phyloP scores from a whole-genome alignment of 2,329 filamentous ascomycete genomes.

The Sarocladium kiliense region DNA sequence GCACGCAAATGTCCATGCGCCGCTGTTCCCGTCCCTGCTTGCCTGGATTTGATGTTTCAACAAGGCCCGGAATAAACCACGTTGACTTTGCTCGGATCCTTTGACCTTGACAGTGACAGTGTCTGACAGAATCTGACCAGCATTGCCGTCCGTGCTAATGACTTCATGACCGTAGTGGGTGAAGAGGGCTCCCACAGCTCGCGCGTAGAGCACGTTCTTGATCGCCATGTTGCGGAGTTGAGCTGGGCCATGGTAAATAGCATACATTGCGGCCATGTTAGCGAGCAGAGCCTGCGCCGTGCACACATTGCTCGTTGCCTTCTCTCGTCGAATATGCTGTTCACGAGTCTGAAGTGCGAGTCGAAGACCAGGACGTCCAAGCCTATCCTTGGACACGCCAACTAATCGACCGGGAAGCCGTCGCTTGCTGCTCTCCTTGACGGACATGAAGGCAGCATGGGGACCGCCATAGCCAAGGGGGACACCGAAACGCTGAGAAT shows the following conservation, averaged over 20 bases:
- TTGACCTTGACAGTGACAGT: slow-evolving; percentile 62
- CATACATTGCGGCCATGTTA: slow-evolving; percentile 95
- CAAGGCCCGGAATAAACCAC: not conserved
- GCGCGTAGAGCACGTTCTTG: slow-evolving; percentile 61
- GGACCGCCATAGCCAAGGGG: slow-evolving; percentile 89
- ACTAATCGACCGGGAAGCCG: slow-evolving; percentile 90
- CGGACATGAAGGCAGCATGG: slow-evolving; percentile 95
- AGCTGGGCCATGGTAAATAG: slow-evolving; percentile 84
- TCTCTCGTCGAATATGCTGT: slow-evolving; percentile 93
- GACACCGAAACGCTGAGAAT: slow-evolving; percentile 84
- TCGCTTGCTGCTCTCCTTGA: slow-evolving; percentile 84
- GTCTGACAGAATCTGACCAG: slow-evolving; percentile 65
- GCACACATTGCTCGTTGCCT: slow-evolving; percentile 96
- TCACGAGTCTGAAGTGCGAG: slow-evolving; percentile 66
- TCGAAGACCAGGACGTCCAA: slow-evolving; percentile 75
- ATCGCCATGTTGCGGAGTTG: slow-evolving; percentile 81
- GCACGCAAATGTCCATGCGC: not conserved
- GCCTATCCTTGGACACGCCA: slow-evolving; percentile 84
- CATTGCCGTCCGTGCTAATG: slow-evolving; percentile 49
- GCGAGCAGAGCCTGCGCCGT: slow-evolving; percentile 90
- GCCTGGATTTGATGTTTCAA: not conserved
- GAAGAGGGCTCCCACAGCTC: slow-evolving; percentile 49
- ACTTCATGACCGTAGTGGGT: slow-evolving; percentile 52
- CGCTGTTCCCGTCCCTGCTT: not conserved
- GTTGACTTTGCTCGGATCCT: slow-evolving; percentile 19